Conservation (phyloP, 225 moss, liverwort and hornwort species). For the Rhytidiadelphus loreus region DNA sequence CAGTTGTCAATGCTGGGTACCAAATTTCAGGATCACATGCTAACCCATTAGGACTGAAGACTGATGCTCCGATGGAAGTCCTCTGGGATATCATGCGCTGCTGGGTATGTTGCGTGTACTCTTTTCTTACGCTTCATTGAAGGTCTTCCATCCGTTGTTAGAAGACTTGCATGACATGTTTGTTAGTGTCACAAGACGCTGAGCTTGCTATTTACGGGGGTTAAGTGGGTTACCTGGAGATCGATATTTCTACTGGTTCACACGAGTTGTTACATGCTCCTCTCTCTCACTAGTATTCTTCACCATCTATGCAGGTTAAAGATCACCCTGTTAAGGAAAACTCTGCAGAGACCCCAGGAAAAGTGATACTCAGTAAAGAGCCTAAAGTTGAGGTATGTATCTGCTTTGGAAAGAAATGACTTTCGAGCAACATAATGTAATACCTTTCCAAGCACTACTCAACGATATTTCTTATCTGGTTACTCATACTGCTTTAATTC, state of each 20-base stretch:
- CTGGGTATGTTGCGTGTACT: conserved; percentile 51
- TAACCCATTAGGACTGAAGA: conserved; percentile 89
- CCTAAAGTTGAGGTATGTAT: conserved; percentile 56
- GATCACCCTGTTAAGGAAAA: conserved; percentile 86
- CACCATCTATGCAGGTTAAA: conserved; percentile 57
- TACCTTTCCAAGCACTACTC: neutral
- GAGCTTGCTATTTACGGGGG: neutral
- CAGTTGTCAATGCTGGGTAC: conserved; percentile 92
- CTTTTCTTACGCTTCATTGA: neutral
- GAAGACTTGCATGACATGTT: neutral
- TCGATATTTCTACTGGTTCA: neutral
- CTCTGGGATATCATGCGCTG: conserved; percentile 99
- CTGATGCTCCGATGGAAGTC: conserved; percentile 81
- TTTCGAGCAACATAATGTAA: neutral
- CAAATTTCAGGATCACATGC: conserved; percentile 94
- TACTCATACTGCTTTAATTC: neutral
- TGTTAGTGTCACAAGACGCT: neutral
- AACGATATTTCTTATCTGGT: neutral
- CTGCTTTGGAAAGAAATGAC: neutral
- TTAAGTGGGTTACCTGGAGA: neutral
- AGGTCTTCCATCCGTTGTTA: neutral
- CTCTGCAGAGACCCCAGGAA: conserved; percentile 63
- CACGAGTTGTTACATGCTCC: neutral
- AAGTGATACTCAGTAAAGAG: conserved; percentile 72
- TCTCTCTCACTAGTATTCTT: neutral